phyloP scores from a whole-genome alignment of 352 stramenopile species.

The Thalassiosira gravida region DNA sequence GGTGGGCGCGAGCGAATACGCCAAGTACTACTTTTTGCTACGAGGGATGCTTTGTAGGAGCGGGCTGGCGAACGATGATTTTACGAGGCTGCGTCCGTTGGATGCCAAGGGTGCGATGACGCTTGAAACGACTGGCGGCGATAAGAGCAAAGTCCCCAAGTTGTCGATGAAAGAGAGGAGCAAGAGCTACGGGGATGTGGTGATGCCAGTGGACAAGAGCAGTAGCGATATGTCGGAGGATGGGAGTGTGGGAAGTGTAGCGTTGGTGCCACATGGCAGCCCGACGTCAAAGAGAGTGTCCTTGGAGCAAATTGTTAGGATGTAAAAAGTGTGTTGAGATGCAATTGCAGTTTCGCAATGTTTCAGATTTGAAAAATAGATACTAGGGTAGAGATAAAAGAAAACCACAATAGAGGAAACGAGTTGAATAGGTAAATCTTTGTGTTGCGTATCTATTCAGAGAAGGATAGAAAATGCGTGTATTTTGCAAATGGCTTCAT shows the following conservation, averaged over 20 bases:
- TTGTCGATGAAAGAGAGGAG: conserved; percentile 36
- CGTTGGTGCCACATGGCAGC: conserved; percentile 5
- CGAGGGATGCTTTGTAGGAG: conserved; percentile 92
- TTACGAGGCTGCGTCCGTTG: conserved; percentile 70
- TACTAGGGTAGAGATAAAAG: too few species aligned
- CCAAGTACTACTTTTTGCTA: conserved; percentile 96
- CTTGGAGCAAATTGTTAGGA: conserved; percentile 58
- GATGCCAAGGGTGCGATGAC: conserved; percentile 74
- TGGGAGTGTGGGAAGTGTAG: conserved; percentile 9
- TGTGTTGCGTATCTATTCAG: too few species aligned
- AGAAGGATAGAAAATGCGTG: too few species aligned
- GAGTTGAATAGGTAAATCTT: too few species aligned
- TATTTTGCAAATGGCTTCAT: too few species aligned
- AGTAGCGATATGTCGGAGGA: conserved; percentile 23
- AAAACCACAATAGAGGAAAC: too few species aligned
- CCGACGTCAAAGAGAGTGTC: conserved; percentile 30
- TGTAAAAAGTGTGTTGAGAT: too few species aligned
- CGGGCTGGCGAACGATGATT: conserved; percentile 75
- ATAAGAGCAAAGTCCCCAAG: conserved; percentile 1
- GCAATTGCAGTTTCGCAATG: too few species aligned
- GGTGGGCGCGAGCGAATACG: conserved; percentile 85
- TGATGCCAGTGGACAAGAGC: too few species aligned
- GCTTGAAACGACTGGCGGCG: conserved; percentile 47
- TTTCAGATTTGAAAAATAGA: too few species aligned
- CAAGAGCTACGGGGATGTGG: conserved; percentile 60